A percentile compares a stretch with the other conserved stretches of the same genome.
These are phyloP conservation scores for Aureobasidium sp. DNA, from an alignment of 2,329 filamentous ascomycete genomes.

Conservation along the genomic window DNA sequence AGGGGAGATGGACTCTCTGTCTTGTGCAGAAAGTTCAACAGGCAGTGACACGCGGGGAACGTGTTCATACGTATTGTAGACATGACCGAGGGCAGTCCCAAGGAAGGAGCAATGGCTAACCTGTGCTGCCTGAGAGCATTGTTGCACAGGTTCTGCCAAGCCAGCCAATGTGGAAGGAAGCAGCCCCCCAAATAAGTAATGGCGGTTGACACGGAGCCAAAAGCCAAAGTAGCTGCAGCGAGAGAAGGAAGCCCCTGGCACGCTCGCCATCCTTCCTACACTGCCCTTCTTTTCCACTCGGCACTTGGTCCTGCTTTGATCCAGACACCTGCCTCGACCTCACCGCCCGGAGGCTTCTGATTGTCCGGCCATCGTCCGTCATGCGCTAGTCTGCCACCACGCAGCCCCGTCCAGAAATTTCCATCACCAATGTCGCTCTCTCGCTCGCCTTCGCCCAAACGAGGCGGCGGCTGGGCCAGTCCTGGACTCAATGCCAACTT, in stretches of 20 bases:
- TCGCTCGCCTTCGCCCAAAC: slow-evolving; percentile 77
- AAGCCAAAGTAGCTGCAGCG: slow-evolving; percentile 14
- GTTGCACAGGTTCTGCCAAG: slow-evolving; percentile 8
- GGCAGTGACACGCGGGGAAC: too few species aligned
- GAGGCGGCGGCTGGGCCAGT: slow-evolving; percentile 84
- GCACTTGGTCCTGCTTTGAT: too few species aligned
- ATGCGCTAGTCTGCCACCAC: slow-evolving; percentile 8
- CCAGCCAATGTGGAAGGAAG: slow-evolving; percentile 9
- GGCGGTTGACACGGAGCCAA: too few species aligned
- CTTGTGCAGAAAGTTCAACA: too few species aligned
- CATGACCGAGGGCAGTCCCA: too few species aligned
- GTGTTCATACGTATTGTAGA: too few species aligned
- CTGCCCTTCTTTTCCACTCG: background rate
- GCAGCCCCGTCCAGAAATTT: background rate
- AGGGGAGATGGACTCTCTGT: too few species aligned
- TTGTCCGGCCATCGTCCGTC: background rate
- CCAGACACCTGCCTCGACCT: too few species aligned
- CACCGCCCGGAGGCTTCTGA: background rate
- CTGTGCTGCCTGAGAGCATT: background rate
- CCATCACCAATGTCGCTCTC: slow-evolving; percentile 68
- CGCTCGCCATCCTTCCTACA: background rate
- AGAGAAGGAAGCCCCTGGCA: slow-evolving; percentile 7
- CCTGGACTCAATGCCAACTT: slow-evolving; percentile 63
- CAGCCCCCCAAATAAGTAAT: background rate
- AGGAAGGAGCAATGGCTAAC: background rate